Evolutionary conservation across 2,329 filamentous ascomycete species (phyloP).

Genomic region (Aspergillus latus): DNA sequence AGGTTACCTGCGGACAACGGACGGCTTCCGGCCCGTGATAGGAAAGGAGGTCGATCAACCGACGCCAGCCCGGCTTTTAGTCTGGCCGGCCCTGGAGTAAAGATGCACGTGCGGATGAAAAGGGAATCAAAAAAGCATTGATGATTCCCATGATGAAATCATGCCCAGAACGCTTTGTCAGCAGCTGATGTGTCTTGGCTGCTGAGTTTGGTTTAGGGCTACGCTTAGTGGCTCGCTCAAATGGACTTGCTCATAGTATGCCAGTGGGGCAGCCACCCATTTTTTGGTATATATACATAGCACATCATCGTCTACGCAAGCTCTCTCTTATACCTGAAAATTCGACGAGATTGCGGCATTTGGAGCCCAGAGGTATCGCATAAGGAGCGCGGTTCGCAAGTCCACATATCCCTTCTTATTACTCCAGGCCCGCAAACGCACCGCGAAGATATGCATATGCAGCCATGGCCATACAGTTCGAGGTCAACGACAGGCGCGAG

Average conservation of each 20-base stretch:
- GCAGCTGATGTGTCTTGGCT: slow-evolving; percentile 4
- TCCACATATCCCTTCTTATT: background rate
- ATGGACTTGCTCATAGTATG: background rate
- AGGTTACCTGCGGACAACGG: too few relatives aligned
- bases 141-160: background rate
- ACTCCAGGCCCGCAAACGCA: background rate
- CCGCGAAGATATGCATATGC: background rate
- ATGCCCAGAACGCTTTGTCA: background rate
- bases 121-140: background rate
- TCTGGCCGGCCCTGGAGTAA: background rate
- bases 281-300: slow-evolving; percentile 1
- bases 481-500: background rate
- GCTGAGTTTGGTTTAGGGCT: background rate
- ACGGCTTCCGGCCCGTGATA: too few relatives aligned
- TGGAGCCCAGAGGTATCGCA: background rate
- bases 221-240: background rate
- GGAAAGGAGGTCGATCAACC: background rate
- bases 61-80: background rate
- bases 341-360: background rate
- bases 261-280: background rate
- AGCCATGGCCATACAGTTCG: background rate
- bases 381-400: background rate
- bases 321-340: background rate
- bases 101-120: background rate
- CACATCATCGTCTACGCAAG: background rate